Percentiles rank a stretch among this genome's conserved stretches.
These are phyloP conservation scores for Magnolia officinalis DNA, from an alignment of 164 flowering plant species.

Conservation along the genomic window DNA sequence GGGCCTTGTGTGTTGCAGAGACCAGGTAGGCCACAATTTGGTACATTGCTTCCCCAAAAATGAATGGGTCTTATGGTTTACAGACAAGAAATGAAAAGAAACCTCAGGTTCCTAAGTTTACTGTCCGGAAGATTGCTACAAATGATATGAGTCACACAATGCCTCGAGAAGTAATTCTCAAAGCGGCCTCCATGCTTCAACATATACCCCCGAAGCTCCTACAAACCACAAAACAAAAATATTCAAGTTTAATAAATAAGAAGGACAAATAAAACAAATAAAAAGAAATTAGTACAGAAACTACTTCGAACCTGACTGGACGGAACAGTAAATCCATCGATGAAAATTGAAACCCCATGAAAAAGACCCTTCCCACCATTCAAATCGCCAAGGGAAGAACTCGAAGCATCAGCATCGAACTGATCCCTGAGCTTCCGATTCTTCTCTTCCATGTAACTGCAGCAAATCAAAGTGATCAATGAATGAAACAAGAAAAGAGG, in stretches of 20 bases:
- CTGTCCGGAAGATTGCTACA: conserved; percentile 95
- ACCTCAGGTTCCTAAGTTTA: conserved; percentile 90
- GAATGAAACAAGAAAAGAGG: background rate
- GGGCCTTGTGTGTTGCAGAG: background rate
- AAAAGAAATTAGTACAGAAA: background rate
- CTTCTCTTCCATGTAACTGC: conserved; percentile 83
- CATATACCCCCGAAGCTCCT: conserved; percentile 84
- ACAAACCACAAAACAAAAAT: background rate
- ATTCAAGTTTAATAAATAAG: background rate
- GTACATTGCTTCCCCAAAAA: background rate
- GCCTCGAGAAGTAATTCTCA: conserved; percentile 91
- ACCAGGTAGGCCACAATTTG: background rate
- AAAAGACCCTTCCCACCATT: conserved; percentile 49
- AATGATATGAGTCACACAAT: conserved; percentile 79
- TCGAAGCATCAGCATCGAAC: conserved; percentile 71
- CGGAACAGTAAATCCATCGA: conserved; percentile 89
- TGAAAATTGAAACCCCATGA: conserved; percentile 79
- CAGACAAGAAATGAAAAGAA: background rate
- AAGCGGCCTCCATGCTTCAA: conserved; percentile 81
- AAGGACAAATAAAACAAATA: background rate
- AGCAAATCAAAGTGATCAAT: conserved; percentile 6
- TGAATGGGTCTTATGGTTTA: background rate
- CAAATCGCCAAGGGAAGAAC: conserved; percentile 30
- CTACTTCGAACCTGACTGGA: conserved; percentile 64
- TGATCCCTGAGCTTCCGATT: conserved; percentile 77